Evolutionary conservation across 1,284 basidiomycete species (phyloP).

Genomic region (Sanghuangporus baumii): DNA sequence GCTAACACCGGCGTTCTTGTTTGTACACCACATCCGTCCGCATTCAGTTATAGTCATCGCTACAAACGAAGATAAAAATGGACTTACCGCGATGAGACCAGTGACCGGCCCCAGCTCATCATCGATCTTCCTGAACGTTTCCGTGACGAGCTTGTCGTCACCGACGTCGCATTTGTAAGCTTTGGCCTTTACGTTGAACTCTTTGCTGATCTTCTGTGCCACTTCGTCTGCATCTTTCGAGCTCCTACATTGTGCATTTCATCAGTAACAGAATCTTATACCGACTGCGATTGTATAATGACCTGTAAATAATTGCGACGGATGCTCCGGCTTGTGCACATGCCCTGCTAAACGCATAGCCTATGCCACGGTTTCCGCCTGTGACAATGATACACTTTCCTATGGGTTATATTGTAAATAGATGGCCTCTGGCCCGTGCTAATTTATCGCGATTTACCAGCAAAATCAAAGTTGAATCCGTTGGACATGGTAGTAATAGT

Average conservation of each 20-base stretch:
- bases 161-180: conserved; percentile 41
- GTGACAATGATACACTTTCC: conserved; percentile 32
- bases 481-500: conserved; percentile 1
- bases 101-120: conserved; percentile 33
- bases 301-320: conserved; percentile 43
- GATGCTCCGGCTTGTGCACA: conserved; percentile 36
- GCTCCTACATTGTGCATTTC: conserved; percentile 19
- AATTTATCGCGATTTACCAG: neutral
- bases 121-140: conserved; percentile 34
- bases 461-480: conserved; percentile 7
- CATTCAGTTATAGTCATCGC: neutral
- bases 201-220: conserved; percentile 31
- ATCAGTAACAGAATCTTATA: neutral
- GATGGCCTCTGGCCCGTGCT: neutral
- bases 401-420: conserved; percentile 2
- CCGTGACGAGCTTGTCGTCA: conserved; percentile 29
- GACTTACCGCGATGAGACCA: conserved; percentile 35
- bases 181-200: conserved; percentile 30
- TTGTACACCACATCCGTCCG: neutral
- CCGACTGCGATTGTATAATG: neutral
- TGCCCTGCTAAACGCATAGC: conserved; percentile 37
- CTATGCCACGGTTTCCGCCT: conserved; percentile 43
- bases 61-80: neutral
- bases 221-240: conserved; percentile 35
- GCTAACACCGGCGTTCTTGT: conserved; percentile 41